Base-by-base conservation (phyloP, 805 yeast species). In the Spathaspora boniae region DNA sequence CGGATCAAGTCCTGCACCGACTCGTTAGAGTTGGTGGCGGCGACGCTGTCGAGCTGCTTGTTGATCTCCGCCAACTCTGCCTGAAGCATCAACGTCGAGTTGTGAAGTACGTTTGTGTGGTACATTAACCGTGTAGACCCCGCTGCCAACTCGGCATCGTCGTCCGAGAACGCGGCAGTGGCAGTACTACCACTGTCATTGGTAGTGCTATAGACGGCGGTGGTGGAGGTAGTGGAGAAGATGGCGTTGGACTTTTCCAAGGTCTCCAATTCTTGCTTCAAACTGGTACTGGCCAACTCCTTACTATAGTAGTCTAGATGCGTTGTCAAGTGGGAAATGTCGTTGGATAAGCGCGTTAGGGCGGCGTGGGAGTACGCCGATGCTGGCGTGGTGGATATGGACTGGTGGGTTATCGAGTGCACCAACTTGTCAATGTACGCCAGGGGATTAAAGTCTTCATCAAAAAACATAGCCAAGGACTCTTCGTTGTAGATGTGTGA, bases 401-500 rank as follows among this genome's bases (percentile, higher is more conserved):
- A 20, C 9, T 12, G 16, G 11, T 29, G 9, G 31, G 46, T 26
- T 3, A 70, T 61, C 14, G 70, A 56, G 31, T 73, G 62, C 41
- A 78, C 69, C 11, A 82, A 57, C 2, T 83, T 79, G 51, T 83
- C 86, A 14, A 83, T 69, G 47, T 74, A 83, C 26, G 75, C 76
- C 36, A 76, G 73, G 1, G 87, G 83, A 12, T 72, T 76, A 50
- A 82, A 82, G 17, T 73, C 76, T 15, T 71, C 74, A 43, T 82
- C 86, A 42, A 80, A 78, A 61, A 83, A 83, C 78, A 82, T 81
- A 9, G 76, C 59, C 3, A 82, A 55, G 1, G 80, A 66, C 11
- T 75, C 74, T 36, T 50, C 53, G n/a, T 22, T 22, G 25, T 11
- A 22, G 25, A n/a, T n/a, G n/a, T n/a, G n/a, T n/a, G n/a, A n/a